These are phyloP conservation scores for Beta corolliflora DNA, from an alignment of 179 eudicot species.

Conservation along the genomic window DNA sequence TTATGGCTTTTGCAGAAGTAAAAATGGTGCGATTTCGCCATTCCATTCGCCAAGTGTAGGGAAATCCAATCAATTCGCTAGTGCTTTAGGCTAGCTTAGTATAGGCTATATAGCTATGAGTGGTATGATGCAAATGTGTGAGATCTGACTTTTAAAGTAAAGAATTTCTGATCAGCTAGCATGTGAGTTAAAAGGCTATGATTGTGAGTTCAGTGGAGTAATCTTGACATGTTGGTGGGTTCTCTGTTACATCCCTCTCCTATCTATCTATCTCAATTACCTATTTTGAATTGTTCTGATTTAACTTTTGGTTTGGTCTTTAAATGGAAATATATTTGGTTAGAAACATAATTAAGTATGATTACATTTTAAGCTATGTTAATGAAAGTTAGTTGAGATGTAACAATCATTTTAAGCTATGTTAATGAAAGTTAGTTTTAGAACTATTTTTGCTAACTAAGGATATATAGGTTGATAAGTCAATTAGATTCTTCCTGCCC, in stretches of 20 bases:
- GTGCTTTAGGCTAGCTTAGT: background rate
- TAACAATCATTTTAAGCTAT: background rate
- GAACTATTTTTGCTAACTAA: background rate
- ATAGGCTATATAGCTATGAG: background rate
- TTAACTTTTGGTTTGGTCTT: background rate
- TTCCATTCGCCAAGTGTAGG: background rate
- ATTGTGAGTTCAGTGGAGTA: slow-evolving; percentile 20
- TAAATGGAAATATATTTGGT: background rate
- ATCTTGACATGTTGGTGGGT: no score
- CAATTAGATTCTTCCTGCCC: no score
- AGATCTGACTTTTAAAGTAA: background rate
- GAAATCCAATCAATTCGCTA: background rate
- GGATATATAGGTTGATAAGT: no score
- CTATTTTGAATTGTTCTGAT: no score
- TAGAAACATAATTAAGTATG: background rate
- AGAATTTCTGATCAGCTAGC: background rate
- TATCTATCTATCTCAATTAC: background rate
- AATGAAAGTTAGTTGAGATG: background rate
- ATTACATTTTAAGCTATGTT: background rate
- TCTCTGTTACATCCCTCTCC: background rate
- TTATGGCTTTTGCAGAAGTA: background rate
- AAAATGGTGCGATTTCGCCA: background rate
- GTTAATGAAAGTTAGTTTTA: background rate
- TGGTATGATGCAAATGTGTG: slow-evolving; percentile 14
- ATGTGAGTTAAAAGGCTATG: slow-evolving; percentile 23